Percentiles rank a stretch among this genome's conserved stretches.
Conservation (phyloP, 257 asterid genomes). For the Nicotiana benthamiana region DNA sequence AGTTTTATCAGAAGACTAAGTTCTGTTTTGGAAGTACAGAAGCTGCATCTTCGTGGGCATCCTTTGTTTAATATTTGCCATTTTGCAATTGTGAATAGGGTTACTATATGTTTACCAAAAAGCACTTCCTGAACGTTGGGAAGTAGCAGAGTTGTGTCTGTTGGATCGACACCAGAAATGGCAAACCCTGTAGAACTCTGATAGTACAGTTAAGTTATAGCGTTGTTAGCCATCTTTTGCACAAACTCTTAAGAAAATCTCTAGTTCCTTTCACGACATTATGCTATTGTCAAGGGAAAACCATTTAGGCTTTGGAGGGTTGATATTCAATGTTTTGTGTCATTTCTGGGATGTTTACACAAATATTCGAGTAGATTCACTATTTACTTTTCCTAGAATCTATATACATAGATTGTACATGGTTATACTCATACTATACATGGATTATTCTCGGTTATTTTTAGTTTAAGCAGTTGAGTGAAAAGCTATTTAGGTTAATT, state of each 20-base stretch:
- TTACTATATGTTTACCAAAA: neutral
- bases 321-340: neutral
- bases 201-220: neutral
- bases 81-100: neutral
- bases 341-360: neutral
- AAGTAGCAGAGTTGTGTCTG: no score
- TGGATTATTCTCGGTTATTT: no score
- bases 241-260: neutral
- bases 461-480: no score
- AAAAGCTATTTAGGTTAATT: no score
- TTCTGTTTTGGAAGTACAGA: neutral
- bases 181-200: neutral
- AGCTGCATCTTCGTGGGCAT: neutral
- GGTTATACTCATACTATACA: no score
- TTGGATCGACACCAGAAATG: neutral
- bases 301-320: neutral
- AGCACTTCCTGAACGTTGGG: neutral
- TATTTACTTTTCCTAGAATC: no score
- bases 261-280: neutral
- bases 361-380: no score
- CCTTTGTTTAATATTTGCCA: neutral
- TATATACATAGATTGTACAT: no score
- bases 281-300: neutral
- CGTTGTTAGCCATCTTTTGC: neutral
- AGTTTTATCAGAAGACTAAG: slow-evolving; percentile 28